Evolutionary conservation across 148 eudicot genomes (phyloP).

Genomic region (Linanthus parryae): DNA sequence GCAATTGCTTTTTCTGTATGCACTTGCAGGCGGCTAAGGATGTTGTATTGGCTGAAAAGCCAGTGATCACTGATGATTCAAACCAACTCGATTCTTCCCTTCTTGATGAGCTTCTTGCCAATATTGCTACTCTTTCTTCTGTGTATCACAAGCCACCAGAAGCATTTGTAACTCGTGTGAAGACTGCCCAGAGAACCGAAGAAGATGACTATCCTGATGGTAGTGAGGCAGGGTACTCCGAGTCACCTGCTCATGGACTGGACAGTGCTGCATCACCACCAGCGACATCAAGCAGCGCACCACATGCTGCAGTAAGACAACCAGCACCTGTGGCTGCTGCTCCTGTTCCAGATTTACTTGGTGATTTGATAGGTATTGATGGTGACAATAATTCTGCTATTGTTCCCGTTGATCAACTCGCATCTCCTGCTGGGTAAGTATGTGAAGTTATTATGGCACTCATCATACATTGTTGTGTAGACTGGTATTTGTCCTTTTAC

Average conservation of each 20-base stretch:
- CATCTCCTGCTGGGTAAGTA: constrained; percentile 57
- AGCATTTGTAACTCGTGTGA: constrained; percentile 87
- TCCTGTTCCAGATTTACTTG: constrained; percentile 90
- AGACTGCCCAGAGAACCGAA: constrained; percentile 69
- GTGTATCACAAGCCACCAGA: constrained; percentile 98
- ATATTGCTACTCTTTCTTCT: constrained; percentile 90
- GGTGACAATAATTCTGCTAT: constrained; percentile 38
- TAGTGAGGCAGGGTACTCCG: constrained; percentile 62
- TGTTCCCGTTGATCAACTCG: constrained; percentile 70
- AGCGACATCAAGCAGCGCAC: constrained; percentile 42
- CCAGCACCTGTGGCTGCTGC: constrained; percentile 50
- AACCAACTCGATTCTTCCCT: constrained; percentile 92
- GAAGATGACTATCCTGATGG: constrained; percentile 90
- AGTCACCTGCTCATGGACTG: constrained; percentile 55
- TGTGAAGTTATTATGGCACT: background rate
- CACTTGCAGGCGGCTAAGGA: constrained; percentile 87
- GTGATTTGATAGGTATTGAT: constrained; percentile 83
- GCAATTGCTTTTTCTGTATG: background rate
- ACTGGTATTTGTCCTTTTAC: no score
- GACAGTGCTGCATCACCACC: constrained; percentile 59
- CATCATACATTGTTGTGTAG: no score
- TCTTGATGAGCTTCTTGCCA: constrained; percentile 94
- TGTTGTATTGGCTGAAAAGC: constrained; percentile 96
- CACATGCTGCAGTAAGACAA: constrained; percentile 46
- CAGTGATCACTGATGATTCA: constrained; percentile 95